A percentile compares a stretch with the other conserved stretches of the same genome.
Conservation (phyloP, 2,329 filamentous ascomycete genomes). For the Seiridium cupressi region DNA sequence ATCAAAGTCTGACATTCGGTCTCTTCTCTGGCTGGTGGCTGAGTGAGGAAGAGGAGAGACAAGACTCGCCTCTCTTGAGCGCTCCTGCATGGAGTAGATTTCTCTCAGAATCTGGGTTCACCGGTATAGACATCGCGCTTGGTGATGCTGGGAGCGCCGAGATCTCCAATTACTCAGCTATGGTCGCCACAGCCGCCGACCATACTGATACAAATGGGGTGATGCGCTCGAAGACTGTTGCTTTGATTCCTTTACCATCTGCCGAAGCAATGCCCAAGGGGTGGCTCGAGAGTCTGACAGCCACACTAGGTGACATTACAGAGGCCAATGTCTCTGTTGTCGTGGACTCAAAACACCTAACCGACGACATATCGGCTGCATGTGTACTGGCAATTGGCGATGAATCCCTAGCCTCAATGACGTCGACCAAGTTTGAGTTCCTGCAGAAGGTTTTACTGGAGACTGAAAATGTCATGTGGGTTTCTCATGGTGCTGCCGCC, state of each 20-base stretch:
- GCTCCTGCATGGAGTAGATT: slow-evolving; percentile 17
- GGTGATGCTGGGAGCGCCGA: slow-evolving; percentile 13
- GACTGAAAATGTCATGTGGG: background rate
- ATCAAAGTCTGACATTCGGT: slow-evolving; percentile 26
- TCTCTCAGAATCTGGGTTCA: slow-evolving; percentile 15
- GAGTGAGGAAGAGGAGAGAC: slow-evolving; percentile 23
- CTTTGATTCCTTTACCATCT: background rate
- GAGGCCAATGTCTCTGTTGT: background rate
- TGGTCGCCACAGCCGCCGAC: slow-evolving; percentile 3
- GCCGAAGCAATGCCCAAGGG: background rate
- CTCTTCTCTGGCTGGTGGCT: slow-evolving; percentile 37
- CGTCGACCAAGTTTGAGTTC: background rate
- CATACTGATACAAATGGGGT: background rate
- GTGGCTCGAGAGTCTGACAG: background rate
- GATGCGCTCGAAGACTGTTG: background rate
- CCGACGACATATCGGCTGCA: background rate
- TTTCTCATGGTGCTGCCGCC: background rate
- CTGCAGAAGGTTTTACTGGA: background rate
- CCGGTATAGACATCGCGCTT: slow-evolving; percentile 21
- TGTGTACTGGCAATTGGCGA: background rate
- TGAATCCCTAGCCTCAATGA: background rate
- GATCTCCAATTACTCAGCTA: slow-evolving; percentile 5
- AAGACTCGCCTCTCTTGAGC: slow-evolving; percentile 21
- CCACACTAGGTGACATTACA: background rate
- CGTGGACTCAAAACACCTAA: background rate